Evolutionary conservation across 73 alveolate genomes (phyloP).

Genomic region (Uronychia setigera): DNA sequence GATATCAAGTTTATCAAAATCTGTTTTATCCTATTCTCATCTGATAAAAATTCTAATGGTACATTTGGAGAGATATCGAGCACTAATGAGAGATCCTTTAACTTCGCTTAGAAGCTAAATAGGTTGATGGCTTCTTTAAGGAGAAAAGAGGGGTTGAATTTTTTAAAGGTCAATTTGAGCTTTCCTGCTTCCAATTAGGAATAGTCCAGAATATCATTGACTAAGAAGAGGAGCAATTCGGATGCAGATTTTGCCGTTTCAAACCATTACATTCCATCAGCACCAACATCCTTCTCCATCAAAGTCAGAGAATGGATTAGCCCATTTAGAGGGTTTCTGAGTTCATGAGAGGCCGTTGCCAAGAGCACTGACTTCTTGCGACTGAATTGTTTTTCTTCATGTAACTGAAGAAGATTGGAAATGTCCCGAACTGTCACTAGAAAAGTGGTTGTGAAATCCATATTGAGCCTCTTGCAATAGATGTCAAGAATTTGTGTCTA

Average conservation of each 20-base stretch:
- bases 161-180: conserved; percentile 6
- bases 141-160: not conserved
- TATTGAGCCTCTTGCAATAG: not conserved
- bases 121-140: conserved; percentile 15
- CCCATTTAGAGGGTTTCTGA: conserved; percentile 47
- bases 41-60: not conserved
- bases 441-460: too few relatives aligned
- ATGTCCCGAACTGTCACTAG: too few relatives aligned
- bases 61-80: not conserved
- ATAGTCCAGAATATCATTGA: conserved; percentile 41
- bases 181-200: conserved; percentile 22
- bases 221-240: conserved; percentile 24
- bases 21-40: conserved; percentile 31
- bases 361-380: too few relatives aligned
- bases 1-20: conserved; percentile 51
- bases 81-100: conserved; percentile 16
- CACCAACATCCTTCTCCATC: not conserved
- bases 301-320: conserved; percentile 14
- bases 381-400: too few relatives aligned
- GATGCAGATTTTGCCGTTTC: conserved; percentile 13
- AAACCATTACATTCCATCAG: conserved; percentile 8
- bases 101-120: conserved; percentile 6
- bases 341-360: conserved; percentile 54
- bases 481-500: not conserved
- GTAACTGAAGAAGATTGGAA: too few relatives aligned